phyloP scores from a whole-genome alignment of 352 stramenopile species.

The Pythium rhizo-oryzae region DNA sequence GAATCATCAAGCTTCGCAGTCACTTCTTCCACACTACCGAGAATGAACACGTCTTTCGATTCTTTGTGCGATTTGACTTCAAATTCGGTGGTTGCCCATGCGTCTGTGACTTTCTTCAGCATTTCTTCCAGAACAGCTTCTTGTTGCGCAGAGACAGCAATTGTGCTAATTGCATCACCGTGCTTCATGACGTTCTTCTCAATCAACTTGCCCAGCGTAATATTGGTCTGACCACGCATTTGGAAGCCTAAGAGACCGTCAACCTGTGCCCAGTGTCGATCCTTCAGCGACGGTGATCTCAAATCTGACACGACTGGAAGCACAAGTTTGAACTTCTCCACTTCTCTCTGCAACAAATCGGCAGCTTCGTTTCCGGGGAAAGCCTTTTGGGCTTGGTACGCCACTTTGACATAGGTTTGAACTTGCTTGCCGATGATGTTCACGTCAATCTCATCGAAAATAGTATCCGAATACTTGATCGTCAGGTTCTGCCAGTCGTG shows the following conservation, averaged over 20 bases:
- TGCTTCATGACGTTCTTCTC: conserved; percentile 88
- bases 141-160: conserved; percentile 88
- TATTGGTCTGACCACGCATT: conserved; percentile 76
- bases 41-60: conserved; percentile 92
- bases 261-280: conserved; percentile 80
- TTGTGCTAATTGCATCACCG: conserved; percentile 82
- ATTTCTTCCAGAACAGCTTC: conserved; percentile 93
- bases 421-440: conserved; percentile 88
- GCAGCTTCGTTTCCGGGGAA: conserved; percentile 87
- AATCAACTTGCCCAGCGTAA: conserved; percentile 89
- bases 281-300: conserved; percentile 61
- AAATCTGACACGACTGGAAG: conserved; percentile 80
- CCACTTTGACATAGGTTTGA: conserved; percentile 86
- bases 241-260: conserved; percentile 85
- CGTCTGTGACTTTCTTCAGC: conserved; percentile 92
- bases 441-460: conserved; percentile 92
- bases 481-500: conserved; percentile 86
- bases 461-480: conserved; percentile 70
- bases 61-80: conserved; percentile 95
- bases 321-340: conserved; percentile 91
- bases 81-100: conserved; percentile 90
- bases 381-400: conserved; percentile 85
- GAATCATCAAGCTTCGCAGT: conserved; percentile 92
- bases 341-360: conserved; percentile 78
- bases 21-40: conserved; percentile 92